These are phyloP conservation scores for Knoxia roxburghii DNA, from an alignment of 257 asterid species.

Conservation along the genomic window DNA sequence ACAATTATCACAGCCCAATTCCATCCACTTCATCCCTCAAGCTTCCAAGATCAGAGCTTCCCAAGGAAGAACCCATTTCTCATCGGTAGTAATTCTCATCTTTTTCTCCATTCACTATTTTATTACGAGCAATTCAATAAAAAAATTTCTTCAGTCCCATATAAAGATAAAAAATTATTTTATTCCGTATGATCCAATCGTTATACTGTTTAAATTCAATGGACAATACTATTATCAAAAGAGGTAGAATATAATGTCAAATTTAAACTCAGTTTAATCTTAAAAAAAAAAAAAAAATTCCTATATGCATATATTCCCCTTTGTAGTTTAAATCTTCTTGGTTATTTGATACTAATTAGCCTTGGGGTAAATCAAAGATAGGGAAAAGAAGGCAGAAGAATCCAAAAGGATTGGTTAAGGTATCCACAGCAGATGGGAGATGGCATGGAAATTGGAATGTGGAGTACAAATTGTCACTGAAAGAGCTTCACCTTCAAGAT, in stretches of 20 bases:
- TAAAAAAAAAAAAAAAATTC: too few species aligned
- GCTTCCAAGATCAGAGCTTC: conserved; percentile 10
- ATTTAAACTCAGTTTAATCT: too few species aligned
- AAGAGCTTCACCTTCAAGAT: conserved; percentile 55
- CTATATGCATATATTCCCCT: too few species aligned
- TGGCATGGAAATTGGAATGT: conserved; percentile 66
- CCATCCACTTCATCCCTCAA: conserved; percentile 4
- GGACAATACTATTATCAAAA: too few species aligned
- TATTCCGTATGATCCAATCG: too few species aligned
- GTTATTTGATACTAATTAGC: too few species aligned
- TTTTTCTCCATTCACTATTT: not conserved
- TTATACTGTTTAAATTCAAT: too few species aligned
- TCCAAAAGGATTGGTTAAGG: conserved; percentile 39
- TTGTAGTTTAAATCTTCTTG: too few species aligned
- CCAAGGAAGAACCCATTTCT: conserved; percentile 25
- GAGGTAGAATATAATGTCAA: too few species aligned
- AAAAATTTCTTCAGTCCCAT: too few species aligned
- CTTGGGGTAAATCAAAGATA: conserved; percentile 17
- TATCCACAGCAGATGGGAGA: conserved; percentile 68
- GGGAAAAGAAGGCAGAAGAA: conserved; percentile 30
- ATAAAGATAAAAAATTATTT: too few species aligned
- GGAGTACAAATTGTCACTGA: conserved; percentile 46
- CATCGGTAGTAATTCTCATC: conserved; percentile 21
- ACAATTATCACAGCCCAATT: conserved; percentile 4
- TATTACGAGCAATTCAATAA: too few species aligned